Evolutionary conservation across 2,329 filamentous ascomycete species (phyloP).

Genomic region (Monosporascus sp.): DNA sequence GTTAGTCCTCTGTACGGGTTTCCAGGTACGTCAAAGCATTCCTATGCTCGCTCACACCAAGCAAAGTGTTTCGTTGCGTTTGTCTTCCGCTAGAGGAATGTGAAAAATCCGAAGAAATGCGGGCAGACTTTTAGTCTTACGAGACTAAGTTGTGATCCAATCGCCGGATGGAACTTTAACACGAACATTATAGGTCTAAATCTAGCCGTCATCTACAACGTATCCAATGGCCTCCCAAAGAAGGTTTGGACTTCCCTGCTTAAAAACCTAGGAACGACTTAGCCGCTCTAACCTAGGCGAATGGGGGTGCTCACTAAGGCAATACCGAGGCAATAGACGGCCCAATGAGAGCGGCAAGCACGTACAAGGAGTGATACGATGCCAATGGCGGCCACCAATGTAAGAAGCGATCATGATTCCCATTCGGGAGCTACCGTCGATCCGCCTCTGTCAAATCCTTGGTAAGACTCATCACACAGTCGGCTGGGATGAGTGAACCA

Average conservation of each 20-base stretch:
- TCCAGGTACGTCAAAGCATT: background rate
- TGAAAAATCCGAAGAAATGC: background rate
- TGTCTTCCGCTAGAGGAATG: no score
- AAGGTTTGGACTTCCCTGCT: no score
- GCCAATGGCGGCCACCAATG: background rate
- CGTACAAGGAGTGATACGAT: background rate
- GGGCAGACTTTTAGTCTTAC: background rate
- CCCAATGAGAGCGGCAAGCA: background rate
- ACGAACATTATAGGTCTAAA: no score
- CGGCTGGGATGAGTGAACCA: background rate
- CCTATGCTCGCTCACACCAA: background rate
- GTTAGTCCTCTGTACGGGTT: background rate
- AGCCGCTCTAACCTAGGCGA: no score
- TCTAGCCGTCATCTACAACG: no score
- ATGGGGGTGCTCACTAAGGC: no score
- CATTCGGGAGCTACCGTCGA: slow-evolving; percentile 1
- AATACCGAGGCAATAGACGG: no score
- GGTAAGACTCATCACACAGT: background rate
- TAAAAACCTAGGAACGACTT: no score
- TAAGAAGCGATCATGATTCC: background rate
- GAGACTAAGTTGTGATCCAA: background rate
- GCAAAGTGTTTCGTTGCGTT: background rate
- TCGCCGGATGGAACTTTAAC: no score
- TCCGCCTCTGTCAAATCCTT: background rate
- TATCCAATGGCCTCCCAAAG: no score